A percentile compares a stretch with the other conserved stretches of the same genome.
Evolutionary conservation across 257 asterid species (phyloP).

Genomic region (Salvia rosmarinus): DNA sequence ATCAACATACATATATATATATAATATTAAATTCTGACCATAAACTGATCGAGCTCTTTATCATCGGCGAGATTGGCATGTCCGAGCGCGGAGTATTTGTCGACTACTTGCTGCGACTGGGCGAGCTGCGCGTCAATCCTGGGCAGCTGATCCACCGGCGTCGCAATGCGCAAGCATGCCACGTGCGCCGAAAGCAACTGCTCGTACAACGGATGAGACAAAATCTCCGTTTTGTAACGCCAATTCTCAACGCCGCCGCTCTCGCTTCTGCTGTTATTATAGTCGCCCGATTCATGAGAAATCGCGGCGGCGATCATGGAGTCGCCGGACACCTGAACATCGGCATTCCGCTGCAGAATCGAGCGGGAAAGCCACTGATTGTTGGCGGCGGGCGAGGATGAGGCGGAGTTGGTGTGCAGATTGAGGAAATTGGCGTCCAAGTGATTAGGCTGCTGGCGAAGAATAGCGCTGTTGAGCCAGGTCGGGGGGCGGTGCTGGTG

Average conservation of each 20-base stretch:
- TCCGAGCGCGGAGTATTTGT: slow-evolving; percentile 56
- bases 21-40: slow-evolving; percentile 39
- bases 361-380: slow-evolving; percentile 60
- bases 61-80: slow-evolving; percentile 53
- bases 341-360: slow-evolving; percentile 44
- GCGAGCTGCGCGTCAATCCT: slow-evolving; percentile 74
- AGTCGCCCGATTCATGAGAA: slow-evolving; percentile 49
- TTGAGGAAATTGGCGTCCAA: slow-evolving; percentile 57
- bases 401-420: slow-evolving; percentile 51
- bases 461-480: slow-evolving; percentile 66
- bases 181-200: slow-evolving; percentile 75
- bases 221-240: slow-evolving; percentile 59
- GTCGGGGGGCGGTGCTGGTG: slow-evolving; percentile 41
- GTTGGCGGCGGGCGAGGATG: slow-evolving; percentile 39
- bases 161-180: slow-evolving; percentile 75
- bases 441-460: slow-evolving; percentile 52
- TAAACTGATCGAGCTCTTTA: slow-evolving; percentile 71
- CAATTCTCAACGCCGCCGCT: slow-evolving; percentile 50
- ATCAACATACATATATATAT: too few species aligned
- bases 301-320: slow-evolving; percentile 40
- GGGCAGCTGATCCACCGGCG: slow-evolving; percentile 87
- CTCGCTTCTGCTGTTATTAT: slow-evolving; percentile 36
- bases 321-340: slow-evolving; percentile 46
- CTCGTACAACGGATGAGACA: slow-evolving; percentile 69
- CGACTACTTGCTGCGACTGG: slow-evolving; percentile 67